Base-by-base conservation (phyloP, 257 asterid species). In the Solanum peruvianum region DNA sequence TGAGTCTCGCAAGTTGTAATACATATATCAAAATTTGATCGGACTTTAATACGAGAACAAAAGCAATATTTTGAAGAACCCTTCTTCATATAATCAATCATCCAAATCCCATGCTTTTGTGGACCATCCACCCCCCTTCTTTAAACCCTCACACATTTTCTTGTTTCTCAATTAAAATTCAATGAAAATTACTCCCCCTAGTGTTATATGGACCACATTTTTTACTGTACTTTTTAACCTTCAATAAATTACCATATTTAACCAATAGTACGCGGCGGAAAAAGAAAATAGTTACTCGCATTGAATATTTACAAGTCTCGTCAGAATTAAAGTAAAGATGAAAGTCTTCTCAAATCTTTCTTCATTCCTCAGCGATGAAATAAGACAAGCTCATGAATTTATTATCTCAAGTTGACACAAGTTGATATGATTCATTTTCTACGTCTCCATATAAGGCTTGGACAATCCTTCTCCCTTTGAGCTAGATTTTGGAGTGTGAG, bases 121-220 rank as follows among this genome's bases (percentile, higher is more conserved):
- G 92, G 93, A 86, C 93, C 92, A 88, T 67, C 52, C 41, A 42
- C 42, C 78, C 45, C 87, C 87, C 75, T 49, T 60, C 80, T 83
- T 67, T n/a, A 62, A 86, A 81, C 3, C 11, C 69, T 29, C 64
- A 60, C 84, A 78, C 25, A 80, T 29, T 80, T 81, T 81, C 85
- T 49, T 62, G 69, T 81, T 81, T 81, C 15, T 16, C 18, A 20
- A 81, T 81, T 81, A 49, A 5, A 47, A 29, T 29, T 41, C 41
- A 80, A 80, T 29, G 29, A 11, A 80, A 47, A 4, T 47, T 80
- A 47, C 27, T 12, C 39, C 25, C 44, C 67, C 23, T 2, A 18
- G 42, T 47, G 62, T 47, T 44, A n/a, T n/a, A 41, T 77, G 62
- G 84, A 78, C 41, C 62, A 75, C 56, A 4, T 21, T 39, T 37